Evolutionary conservation across 768 basidiomycete species (phyloP).

Genomic region (Filobasidium wieringae): DNA sequence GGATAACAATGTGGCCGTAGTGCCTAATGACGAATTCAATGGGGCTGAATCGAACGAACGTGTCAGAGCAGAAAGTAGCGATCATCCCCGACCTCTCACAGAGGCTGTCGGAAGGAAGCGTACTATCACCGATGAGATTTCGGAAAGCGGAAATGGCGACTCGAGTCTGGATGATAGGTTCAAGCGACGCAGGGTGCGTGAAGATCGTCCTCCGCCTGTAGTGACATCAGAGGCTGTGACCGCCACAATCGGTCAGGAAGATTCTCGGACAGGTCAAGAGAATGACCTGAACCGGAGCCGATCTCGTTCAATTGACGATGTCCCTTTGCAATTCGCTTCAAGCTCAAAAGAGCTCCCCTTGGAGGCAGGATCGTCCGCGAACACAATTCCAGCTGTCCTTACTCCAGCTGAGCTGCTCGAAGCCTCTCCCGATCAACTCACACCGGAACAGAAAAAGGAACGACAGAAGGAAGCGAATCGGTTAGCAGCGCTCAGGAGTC

Average conservation of each 20-base stretch:
- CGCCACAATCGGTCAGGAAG: no score
- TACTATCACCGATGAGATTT: no score
- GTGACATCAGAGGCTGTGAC: no score
- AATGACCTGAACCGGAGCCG: no score
- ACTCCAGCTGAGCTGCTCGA: background rate
- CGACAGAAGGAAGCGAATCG: constrained; percentile 28
- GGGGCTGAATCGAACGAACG: background rate
- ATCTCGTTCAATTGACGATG: no score
- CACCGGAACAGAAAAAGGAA: constrained; percentile 23
- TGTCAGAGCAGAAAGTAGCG: background rate
- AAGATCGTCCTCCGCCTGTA: no score
- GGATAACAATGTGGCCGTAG: background rate
- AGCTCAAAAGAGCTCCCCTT: background rate
- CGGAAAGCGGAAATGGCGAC: no score
- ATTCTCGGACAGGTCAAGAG: no score
- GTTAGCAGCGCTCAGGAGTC: constrained; percentile 30
- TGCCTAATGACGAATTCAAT: background rate
- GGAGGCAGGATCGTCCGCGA: background rate
- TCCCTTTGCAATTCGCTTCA: no score
- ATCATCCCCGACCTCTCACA: no score
- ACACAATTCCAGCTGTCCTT: background rate
- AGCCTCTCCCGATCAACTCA: background rate
- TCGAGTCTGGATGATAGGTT: background rate
- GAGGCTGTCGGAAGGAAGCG: no score
- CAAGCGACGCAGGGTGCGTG: background rate